Base-by-base conservation (phyloP, 139 green algal species). In the Auxenochlorella pyrenoidosa region DNA sequence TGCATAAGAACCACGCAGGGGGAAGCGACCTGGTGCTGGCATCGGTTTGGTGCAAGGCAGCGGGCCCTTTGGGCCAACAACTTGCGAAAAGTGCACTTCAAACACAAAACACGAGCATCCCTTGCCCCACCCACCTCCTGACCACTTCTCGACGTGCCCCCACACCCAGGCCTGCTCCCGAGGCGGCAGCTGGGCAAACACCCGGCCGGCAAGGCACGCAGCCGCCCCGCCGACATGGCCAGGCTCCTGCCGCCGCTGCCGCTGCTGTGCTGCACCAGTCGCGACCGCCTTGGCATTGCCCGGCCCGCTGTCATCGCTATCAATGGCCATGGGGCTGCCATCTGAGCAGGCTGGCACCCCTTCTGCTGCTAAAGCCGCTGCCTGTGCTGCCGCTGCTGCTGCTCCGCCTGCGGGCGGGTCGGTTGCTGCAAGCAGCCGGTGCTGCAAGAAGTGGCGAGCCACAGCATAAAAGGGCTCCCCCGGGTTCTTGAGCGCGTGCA, bases 401-500 rank as follows among this genome's bases (percentile, higher is more conserved):
- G 51, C 78, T 60, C 19, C 24, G 12, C 19, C 32, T 6, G 44
- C 68, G 60, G 79, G 30, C 8, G 21, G 75, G 28, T 36, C 19
- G 30, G 79, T 59, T 0, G 60, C 10, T 24, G 34, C 38, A 54
- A 87, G 72, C 54, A 87, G 80, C 24, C 82, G 75, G 30, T 71
- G 36, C 19, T 38, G 32, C 8, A 90, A 47, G 59, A 90, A 75
- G 16, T 58, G 36, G 47, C 79, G 38, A 32, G 75, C 82, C 40
- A 83, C 84, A 2, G 73, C 28, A 19, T 76, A 88, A n/a, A 84
- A 68, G 5, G 59, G 54, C 28, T 83, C 58, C 19, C 13, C 32
- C 0, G 84, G 84, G 44, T 71, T 66, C 32, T 89, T 90, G 28
- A 86, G 82, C 3, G 90, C 76, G 36, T 91, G 87, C 43, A 93